Evolutionary conservation across 192 early-diverging fungal species (phyloP), one percentile per base, ranked within the genome.

Genomic region (Coemansia sp.): DNA sequence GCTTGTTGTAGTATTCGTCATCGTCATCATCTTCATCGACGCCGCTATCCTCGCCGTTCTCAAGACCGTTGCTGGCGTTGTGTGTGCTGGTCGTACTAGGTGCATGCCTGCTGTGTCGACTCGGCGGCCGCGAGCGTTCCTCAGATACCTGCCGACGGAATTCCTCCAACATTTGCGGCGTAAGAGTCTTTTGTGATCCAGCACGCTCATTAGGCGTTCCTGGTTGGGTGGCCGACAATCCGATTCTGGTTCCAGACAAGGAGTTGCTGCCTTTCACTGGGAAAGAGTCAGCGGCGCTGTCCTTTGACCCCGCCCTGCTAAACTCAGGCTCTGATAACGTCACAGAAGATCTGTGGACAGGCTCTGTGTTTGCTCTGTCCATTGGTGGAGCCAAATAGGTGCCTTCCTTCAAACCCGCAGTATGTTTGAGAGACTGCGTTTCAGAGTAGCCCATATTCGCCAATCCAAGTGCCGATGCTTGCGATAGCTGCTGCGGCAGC

Each of bases 141-240:
- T 72, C 73, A 5, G 74, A 71, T 0, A 50, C 53, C 50, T 72
- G 80, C 14, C 61, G 64, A 22, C 75, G 69, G 43, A 83, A 74
- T 6, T 45, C 72, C 13, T 71, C 80, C 11, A 83, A 39, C 8
- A 83, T 83, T 46, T 83, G 80, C 46, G 80, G 80, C 2, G 80
- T 83, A 38, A 77, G 75, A 2, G 69, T 74, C 45, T 83, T 83
- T 53, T 77, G 80, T 48, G 75, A 68, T 51, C 69, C 65, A 14
- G 71, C 80, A 10, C 69, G 65, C 7, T 55, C 67, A 5, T 60
- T 71, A 8, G 80, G 74, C 16, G 79, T 74, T 17, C 65, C 62
- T 25, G 79, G 74, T 50, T 66, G 71, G 0, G 76, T 78, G 19
- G 65, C 43, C 6, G 67, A 67, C 50, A 45, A 14, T 5, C 40